Conservation (phyloP, 139 green algal genomes). For the Pleodorina starrii region DNA sequence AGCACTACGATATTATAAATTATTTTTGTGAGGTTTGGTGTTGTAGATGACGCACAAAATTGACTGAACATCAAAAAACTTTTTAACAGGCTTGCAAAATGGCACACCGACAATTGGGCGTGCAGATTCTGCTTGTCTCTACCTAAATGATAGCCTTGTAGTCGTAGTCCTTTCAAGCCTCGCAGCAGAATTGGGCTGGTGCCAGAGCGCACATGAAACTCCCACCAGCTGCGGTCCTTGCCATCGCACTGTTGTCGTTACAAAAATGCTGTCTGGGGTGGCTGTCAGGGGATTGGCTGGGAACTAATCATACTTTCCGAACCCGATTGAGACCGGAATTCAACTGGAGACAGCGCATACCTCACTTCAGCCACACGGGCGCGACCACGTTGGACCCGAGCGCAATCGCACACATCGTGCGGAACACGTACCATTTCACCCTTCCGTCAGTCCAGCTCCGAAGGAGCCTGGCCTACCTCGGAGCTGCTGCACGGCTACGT, state of each 20-base stretch:
- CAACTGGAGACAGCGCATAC: background rate
- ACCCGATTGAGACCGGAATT: background rate
- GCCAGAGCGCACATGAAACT: background rate
- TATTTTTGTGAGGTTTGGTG: too few species aligned
- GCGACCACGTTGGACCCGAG: background rate
- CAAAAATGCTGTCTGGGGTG: background rate
- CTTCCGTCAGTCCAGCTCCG: conserved; percentile 4
- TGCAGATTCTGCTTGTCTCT: too few species aligned
- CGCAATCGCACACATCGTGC: background rate
- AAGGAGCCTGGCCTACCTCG: background rate
- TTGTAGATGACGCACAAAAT: too few species aligned
- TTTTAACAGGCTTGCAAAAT: too few species aligned
- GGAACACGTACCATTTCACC: background rate
- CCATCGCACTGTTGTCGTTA: background rate
- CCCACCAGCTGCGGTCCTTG: background rate
- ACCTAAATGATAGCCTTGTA: too few species aligned
- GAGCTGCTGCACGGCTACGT: background rate
- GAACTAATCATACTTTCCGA: background rate
- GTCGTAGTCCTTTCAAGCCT: too few species aligned
- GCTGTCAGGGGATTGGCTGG: conserved; percentile 1
- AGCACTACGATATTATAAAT: too few species aligned
- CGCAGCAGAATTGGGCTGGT: too few species aligned
- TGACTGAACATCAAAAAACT: too few species aligned
- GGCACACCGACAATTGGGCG: too few species aligned
- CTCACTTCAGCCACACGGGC: background rate